These are phyloP conservation scores for Septoria petroselini DNA, from an alignment of 2,329 filamentous ascomycete genomes.

Conservation along the genomic window DNA sequence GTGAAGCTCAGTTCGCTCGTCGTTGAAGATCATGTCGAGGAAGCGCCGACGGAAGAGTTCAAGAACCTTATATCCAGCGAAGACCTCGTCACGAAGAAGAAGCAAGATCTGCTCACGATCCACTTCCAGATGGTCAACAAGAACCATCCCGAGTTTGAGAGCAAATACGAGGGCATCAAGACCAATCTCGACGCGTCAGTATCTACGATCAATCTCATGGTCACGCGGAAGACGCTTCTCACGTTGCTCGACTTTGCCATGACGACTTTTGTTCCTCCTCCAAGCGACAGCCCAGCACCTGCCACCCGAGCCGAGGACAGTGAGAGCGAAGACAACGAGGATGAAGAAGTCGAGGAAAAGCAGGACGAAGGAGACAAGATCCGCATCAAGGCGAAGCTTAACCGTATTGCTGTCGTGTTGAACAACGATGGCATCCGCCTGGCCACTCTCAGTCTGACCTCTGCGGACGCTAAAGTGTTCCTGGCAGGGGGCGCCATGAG, in stretches of 20 bases:
- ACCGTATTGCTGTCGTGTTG: conserved; percentile 87
- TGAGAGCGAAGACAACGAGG: conserved; percentile 36
- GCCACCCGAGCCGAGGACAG: conserved; percentile 25
- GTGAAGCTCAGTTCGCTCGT: conserved; percentile 82
- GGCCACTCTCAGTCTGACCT: conserved; percentile 87
- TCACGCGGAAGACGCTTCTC: conserved; percentile 87
- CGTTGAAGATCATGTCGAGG: conserved; percentile 90
- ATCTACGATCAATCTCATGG: conserved; percentile 92
- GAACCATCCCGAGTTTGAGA: conserved; percentile 88
- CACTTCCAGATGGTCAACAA: conserved; percentile 83
- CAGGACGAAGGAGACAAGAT: conserved; percentile 66
- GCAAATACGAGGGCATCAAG: conserved; percentile 86
- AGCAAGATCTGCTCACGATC: conserved; percentile 78
- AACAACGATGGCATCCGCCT: conserved; percentile 97
- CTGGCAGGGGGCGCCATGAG: conserved; percentile 82
- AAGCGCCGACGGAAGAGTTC: conserved; percentile 83
- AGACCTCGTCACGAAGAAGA: conserved; percentile 63
- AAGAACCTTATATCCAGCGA: conserved; percentile 97
- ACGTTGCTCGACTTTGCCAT: conserved; percentile 93
- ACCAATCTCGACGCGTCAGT: conserved; percentile 88
- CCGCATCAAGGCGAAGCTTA: conserved; percentile 86
- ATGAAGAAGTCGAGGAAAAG: conserved; percentile 34
- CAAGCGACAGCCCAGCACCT: conserved; percentile 22
- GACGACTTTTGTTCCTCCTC: conserved; percentile 69
- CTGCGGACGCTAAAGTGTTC: conserved; percentile 87